A percentile compares a stretch with the other conserved stretches of the same genome.
These are phyloP conservation scores for Amorphotheca resinae DNA, from an alignment of 495 filamentous ascomycete species.

Conservation along the genomic window DNA sequence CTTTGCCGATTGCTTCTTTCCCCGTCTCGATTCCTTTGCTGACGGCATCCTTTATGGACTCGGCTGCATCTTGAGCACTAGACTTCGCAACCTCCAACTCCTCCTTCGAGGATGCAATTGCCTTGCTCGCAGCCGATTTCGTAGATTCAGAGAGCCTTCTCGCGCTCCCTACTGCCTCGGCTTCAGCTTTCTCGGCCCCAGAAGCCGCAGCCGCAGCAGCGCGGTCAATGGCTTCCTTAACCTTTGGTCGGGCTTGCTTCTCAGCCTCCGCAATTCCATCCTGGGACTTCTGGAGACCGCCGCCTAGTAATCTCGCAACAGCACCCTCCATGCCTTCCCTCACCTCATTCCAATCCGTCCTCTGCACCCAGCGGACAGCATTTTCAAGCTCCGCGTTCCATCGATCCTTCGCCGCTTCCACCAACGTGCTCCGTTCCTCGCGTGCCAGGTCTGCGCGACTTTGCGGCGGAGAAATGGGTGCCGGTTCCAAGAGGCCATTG, in stretches of 20 bases:
- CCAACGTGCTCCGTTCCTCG: conserved; percentile 27
- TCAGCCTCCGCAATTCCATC: conserved; percentile 20
- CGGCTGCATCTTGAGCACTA: conserved; percentile 5
- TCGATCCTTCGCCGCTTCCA: conserved; percentile 59
- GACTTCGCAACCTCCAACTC: conserved; percentile 5
- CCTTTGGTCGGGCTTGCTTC: conserved; percentile 21
- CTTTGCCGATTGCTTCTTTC: conserved; percentile 21
- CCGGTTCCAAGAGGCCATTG: conserved; percentile 36
- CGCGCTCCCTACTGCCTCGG: conserved; percentile 3
- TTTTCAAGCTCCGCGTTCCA: conserved; percentile 70
- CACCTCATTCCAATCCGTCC: conserved; percentile 48
- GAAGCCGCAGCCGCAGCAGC: conserved; percentile 7
- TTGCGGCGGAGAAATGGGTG: conserved; percentile 25
- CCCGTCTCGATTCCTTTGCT: conserved; percentile 24
- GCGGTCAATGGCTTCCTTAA: conserved; percentile 23
- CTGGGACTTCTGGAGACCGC: conserved; percentile 21
- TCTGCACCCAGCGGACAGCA: conserved; percentile 53
- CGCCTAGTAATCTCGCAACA: conserved; percentile 16
- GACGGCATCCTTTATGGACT: conserved; percentile 15
- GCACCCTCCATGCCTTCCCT: conserved; percentile 40
- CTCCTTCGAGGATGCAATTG: conserved; percentile 2
- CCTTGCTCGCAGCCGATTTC: background rate
- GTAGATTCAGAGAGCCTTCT: background rate
- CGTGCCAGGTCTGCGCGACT: conserved; percentile 31
- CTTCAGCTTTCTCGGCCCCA: conserved; percentile 5